Evolutionary conservation across 805 yeast genomes (phyloP), one percentile per base, ranked within the genome.

Genomic region (Yamadazyma paraphyllophila): DNA sequence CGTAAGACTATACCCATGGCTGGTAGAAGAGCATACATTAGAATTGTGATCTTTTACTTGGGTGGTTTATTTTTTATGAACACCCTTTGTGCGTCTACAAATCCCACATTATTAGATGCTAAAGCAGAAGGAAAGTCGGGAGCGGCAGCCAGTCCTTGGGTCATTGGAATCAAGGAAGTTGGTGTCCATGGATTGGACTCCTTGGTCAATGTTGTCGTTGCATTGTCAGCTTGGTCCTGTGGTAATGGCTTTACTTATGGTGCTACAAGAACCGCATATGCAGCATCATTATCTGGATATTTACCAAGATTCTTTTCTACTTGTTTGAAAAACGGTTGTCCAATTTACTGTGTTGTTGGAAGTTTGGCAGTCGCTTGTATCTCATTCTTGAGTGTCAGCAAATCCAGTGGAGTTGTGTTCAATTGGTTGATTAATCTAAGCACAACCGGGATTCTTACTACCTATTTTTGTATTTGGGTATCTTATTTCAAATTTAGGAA

Each of bases 21-120:
- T 7, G 68, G 68, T 26, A 59, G 53, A 46, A 61, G 69, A 55
- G 55, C 69, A 2, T 67, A 65, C 48, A 54, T 66, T 35, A 41
- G 73, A 27, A 62, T 67, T 41, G 63, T 61, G 49, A 47, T 66
- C 40, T 68, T 67, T 50, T 66, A 66, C 54, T 53, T 66, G 44
- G 70, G 71, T 2, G 73, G 73, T 25, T 57, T 65, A 31, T 67
- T 67, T 49, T 63, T 66, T 56, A 63, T 67, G 67, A 61, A 63
- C 53, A 45, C 60, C 12, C 45, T 67, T 42, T 62, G 67, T 55
- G 56, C 70, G 4, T 65, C 71, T 15, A 63, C 51, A 46, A 63
- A 67, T 55, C 65, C 69, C 3, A 50, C 46, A 7, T 60, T 67
- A 50, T 39, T 61, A 4, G 61, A 54, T 3, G 61, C 66, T 10